Conservation (phyloP, 495 filamentous ascomycete genomes). For the Hamigera avellanea region DNA sequence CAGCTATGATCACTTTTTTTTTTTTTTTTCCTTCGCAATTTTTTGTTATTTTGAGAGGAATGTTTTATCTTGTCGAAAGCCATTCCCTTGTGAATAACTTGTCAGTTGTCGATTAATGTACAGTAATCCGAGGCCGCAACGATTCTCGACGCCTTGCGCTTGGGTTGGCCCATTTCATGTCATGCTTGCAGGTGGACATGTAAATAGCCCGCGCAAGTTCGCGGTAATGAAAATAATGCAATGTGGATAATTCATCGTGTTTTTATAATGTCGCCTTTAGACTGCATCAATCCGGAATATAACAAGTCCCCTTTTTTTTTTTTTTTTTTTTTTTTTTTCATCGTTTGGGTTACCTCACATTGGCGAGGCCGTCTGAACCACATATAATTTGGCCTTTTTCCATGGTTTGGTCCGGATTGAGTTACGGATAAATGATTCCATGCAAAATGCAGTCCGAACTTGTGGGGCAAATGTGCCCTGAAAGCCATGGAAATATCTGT, state of each 20-base stretch:
- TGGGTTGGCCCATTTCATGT: constrained; percentile 3
- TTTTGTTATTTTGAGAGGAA: no score
- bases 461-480: no score
- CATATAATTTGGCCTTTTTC: no score
- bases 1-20: background rate
- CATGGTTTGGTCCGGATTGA: no score
- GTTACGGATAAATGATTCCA: no score
- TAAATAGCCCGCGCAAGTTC: constrained; percentile 21
- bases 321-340: no score
- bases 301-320: no score
- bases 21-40: background rate
- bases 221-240: constrained; percentile 16
- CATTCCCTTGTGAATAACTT: constrained; percentile 7
- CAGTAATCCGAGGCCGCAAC: constrained; percentile 9
- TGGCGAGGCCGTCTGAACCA: no score
- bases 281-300: no score
- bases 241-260: constrained; percentile 1
- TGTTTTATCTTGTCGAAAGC: background rate
- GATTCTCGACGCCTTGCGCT: constrained; percentile 1
- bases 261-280: background rate
- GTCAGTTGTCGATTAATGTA: constrained; percentile 9
- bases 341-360: no score
- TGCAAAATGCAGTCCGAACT: no score
- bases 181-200: constrained; percentile 13
- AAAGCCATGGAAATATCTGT: no score